Evolutionary conservation across 2,329 filamentous ascomycete genomes (phyloP).

Genomic region (Ophiognomonia clavigignenti-juglandacearum): DNA sequence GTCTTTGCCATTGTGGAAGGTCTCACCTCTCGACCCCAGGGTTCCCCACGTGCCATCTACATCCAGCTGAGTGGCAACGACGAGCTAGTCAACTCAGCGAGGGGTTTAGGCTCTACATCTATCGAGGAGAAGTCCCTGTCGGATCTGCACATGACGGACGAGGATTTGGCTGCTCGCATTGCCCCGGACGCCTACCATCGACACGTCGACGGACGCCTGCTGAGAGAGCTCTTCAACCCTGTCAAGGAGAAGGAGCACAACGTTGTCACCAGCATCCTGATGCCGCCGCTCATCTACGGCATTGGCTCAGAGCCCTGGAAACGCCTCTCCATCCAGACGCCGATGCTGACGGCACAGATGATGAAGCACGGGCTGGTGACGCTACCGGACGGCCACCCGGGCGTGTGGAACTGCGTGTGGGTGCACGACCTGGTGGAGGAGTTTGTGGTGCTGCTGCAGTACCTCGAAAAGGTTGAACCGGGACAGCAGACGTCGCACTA

Average conservation of each 20-base stretch:
- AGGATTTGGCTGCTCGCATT: conserved; percentile 9
- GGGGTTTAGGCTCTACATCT: not conserved
- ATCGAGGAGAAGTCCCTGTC: conserved; percentile 12
- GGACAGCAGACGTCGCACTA: conserved; percentile 15
- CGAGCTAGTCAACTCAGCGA: conserved; percentile 11
- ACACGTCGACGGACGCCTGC: conserved; percentile 13
- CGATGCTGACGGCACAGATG: conserved; percentile 13
- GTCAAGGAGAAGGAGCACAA: conserved; percentile 13
- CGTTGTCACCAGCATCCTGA: conserved; percentile 14
- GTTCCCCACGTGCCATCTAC: conserved; percentile 13
- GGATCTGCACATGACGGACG: conserved; percentile 14
- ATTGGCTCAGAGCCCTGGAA: conserved; percentile 11
- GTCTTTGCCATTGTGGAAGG: conserved; percentile 11
- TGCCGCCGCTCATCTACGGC: conserved; percentile 15
- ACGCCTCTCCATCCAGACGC: conserved; percentile 15
- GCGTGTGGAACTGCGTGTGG: conserved; percentile 14
- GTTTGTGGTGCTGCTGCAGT: conserved; percentile 6
- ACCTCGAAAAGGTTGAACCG: conserved; percentile 13
- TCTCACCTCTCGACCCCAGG: conserved; percentile 9
- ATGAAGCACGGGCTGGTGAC: conserved; percentile 12
- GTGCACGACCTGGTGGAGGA: conserved; percentile 15
- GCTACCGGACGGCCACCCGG: conserved; percentile 5
- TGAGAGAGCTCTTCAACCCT: conserved; percentile 8
- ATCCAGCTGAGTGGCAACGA: conserved; percentile 17
- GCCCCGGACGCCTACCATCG: conserved; percentile 12